Evolutionary conservation across 2,329 filamentous ascomycete genomes (phyloP), one percentile per base, ranked within the genome.

Genomic region (Penicillium sp.): DNA sequence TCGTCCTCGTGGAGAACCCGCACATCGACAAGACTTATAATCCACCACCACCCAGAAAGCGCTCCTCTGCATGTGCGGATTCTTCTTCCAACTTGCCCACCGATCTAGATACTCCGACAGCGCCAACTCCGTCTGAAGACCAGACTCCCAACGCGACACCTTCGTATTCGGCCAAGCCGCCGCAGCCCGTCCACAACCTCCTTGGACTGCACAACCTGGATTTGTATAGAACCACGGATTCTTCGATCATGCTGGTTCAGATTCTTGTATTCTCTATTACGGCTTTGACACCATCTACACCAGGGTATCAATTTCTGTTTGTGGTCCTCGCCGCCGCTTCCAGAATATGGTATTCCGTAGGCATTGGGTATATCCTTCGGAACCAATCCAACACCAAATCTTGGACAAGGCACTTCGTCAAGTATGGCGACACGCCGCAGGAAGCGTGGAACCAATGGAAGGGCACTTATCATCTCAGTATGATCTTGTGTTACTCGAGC

Each of bases 391-490:
- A 89, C 69, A 86, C 88, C 76, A 97, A 97, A 79, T 87, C 89
- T 75, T 97, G 94, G 91, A 97, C 93, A 17, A 87, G 94, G 27
- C 94, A 99, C 78, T 99, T 97, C 72, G 85, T 99, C 77, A 99
- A 99, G 75, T 97, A 89, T 69, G 94, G 94, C 61, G 94, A 97
- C 73, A 92, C 85, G 60, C 88, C 88, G 3, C 88, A 89, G 60
- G 94, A 97, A 76, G 93, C 93, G 4, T 99, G 94, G 94, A 87
- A 89, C 56, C 93, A 99, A 73, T 99, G 94, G 94, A 97, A 97
- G 77, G 91, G 89, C 33, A 86, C 96, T 69, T 97, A 97, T 70
- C 91, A 99, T 72, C 82, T 97, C 65, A 95, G 91, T 76, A 93
- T 93, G 84, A 86, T 87, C 56, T 87, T 97, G 85, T 93, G 90